phyloP scores from a whole-genome alignment of 768 basidiomycete species.

The Boletus rubroflammeus region DNA sequence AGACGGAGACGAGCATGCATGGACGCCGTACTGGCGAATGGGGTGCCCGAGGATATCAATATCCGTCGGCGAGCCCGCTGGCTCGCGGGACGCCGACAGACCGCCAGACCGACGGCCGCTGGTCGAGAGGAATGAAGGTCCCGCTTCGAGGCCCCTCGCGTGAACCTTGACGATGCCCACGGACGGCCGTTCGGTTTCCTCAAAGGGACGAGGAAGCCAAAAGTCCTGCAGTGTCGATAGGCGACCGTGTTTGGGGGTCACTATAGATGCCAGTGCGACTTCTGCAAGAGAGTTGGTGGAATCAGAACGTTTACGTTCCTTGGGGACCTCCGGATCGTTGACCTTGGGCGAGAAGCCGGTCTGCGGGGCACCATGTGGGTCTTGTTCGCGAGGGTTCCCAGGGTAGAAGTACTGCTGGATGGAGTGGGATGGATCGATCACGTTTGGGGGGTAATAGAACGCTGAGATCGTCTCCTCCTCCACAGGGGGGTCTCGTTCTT shows the following conservation, averaged over 20 bases:
- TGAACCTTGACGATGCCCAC: constrained; percentile 6
- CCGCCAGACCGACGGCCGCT: neutral
- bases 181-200: constrained; percentile 2
- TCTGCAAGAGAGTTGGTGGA: constrained; percentile 16
- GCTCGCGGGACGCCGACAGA: neutral
- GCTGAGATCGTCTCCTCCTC: constrained; percentile 5
- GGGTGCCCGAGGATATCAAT: neutral
- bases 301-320: constrained; percentile 5
- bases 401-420: neutral
- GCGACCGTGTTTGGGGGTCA: neutral
- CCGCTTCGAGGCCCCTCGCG: constrained; percentile 16
- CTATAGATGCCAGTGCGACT: constrained; percentile 16
- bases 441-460: neutral
- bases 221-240: constrained; percentile 17
- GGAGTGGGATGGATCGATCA: neutral
- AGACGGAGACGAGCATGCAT: neutral
- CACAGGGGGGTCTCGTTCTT: neutral
- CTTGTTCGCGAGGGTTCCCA: neutral
- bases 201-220: constrained; percentile 19
- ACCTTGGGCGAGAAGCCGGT: neutral
- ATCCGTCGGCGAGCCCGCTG: neutral
- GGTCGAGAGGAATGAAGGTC: constrained; percentile 4
- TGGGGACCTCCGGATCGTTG: neutral
- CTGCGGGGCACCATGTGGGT: constrained; percentile 1
- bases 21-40: neutral